A percentile compares a stretch with the other conserved stretches of the same genome.
These are phyloP conservation scores for Naegleria gruberi DNA, from an alignment of 208 protist genomes.

Conservation along the genomic window DNA sequence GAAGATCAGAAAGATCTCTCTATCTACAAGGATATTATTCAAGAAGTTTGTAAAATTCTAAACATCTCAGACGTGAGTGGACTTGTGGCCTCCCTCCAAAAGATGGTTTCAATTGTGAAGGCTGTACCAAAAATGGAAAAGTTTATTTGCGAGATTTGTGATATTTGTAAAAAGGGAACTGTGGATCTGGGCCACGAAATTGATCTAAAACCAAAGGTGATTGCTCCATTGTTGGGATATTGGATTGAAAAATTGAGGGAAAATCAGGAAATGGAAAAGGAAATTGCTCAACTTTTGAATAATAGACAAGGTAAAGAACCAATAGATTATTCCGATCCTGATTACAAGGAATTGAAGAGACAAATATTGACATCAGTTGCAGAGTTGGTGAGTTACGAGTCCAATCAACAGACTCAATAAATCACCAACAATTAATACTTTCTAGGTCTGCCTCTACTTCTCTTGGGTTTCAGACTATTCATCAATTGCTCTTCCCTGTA, in stretches of 20 bases:
- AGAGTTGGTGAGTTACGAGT: no score
- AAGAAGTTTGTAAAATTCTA: not conserved
- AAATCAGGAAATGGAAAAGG: not conserved
- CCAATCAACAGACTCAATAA: no score
- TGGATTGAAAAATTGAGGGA: not conserved
- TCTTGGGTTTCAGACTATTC: no score
- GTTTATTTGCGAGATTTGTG: not conserved
- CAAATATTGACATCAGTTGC: not conserved
- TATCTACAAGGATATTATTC: not conserved
- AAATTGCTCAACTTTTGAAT: not conserved
- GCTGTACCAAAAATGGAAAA: not conserved
- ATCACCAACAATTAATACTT: no score
- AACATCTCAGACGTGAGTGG: not conserved
- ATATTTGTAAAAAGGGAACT: not conserved
- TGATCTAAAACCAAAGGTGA: not conserved
- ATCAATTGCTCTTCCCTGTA: no score
- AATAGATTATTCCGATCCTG: not conserved
- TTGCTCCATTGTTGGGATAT: not conserved
- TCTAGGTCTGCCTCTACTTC: no score
- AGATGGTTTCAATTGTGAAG: not conserved
- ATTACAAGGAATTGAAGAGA: not conserved
- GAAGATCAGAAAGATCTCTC: not conserved
- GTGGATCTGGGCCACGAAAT: not conserved
- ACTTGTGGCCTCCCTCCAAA: not conserved
- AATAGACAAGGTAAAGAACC: not conserved